phyloP scores from a whole-genome alignment of 108 stramenopile species.

The Cylindrotheca closterium region DNA sequence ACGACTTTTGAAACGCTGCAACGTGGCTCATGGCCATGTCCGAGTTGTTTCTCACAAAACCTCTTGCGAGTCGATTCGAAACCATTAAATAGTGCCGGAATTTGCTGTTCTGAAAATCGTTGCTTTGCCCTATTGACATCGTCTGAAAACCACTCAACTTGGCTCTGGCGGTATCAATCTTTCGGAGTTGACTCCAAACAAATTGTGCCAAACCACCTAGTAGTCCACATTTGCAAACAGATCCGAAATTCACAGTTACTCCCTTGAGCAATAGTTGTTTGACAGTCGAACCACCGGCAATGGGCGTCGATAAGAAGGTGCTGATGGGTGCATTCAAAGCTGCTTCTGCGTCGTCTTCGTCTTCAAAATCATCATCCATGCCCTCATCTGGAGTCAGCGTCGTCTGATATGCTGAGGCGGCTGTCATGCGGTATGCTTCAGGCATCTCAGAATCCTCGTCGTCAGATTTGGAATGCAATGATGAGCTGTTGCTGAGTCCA shows the following conservation, averaged over 20 bases:
- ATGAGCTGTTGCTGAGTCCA: not conserved
- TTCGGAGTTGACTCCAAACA: constrained; percentile 72
- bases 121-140: constrained; percentile 57
- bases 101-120: not conserved
- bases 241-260: constrained; percentile 74
- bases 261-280: constrained; percentile 57
- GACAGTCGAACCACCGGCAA: constrained; percentile 42
- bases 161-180: constrained; percentile 60
- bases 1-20: constrained; percentile 77
- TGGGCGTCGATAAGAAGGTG: not conserved
- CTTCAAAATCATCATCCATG: constrained; percentile 71
- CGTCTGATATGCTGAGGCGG: constrained; percentile 66
- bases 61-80: constrained; percentile 36
- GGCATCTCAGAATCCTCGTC: constrained; percentile 45
- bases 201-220: constrained; percentile 82
- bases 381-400: constrained; percentile 60
- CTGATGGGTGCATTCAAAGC: not conserved
- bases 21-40: constrained; percentile 85
- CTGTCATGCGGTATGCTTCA: constrained; percentile 70
- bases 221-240: constrained; percentile 76
- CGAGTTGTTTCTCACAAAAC: constrained; percentile 74
- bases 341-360: constrained; percentile 46
- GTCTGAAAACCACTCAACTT: constrained; percentile 49
- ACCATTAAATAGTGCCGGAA: constrained; percentile 20
- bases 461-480: constrained; percentile 8